phyloP scores from a whole-genome alignment of 257 asterid species.

The Primulina eburnea region DNA sequence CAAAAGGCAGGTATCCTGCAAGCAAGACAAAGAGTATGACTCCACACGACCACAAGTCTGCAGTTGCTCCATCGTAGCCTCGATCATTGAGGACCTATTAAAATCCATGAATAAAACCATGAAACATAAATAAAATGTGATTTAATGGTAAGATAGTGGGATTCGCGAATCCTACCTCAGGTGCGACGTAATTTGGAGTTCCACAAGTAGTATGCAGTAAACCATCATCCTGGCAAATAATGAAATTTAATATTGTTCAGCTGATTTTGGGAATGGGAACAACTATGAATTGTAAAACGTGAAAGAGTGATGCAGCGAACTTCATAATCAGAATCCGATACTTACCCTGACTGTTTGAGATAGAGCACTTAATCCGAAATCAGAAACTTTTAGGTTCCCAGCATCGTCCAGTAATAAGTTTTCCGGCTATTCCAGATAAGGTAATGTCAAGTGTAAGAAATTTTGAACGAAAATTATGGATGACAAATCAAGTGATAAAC shows the following conservation, averaged over 20 bases:
- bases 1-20: slow-evolving; percentile 97
- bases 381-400: slow-evolving; percentile 92
- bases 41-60: slow-evolving; percentile 98
- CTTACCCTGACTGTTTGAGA: slow-evolving; percentile 92
- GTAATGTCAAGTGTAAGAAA: slow-evolving; percentile 9
- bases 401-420: slow-evolving; percentile 74
- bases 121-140: slow-evolving; percentile 1
- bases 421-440: slow-evolving; percentile 64
- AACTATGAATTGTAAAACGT: neutral
- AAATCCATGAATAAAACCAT: slow-evolving; percentile 15
- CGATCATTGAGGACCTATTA: slow-evolving; percentile 80
- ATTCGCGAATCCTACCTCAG: slow-evolving; percentile 58
- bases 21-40: slow-evolving; percentile 93
- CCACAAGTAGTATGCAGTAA: slow-evolving; percentile 96
- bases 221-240: slow-evolving; percentile 73
- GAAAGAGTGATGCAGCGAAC: neutral
- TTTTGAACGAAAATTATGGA: neutral
- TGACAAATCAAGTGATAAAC: neutral
- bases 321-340: slow-evolving; percentile 2
- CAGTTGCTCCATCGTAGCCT: slow-evolving; percentile 91
- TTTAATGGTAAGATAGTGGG: neutral
- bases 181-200: slow-evolving; percentile 96
- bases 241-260: neutral
- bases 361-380: slow-evolving; percentile 92
- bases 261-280: neutral